A percentile compares a stretch with the other conserved stretches of the same genome.
These are phyloP conservation scores for Pythium periplocum DNA, from an alignment of 352 stramenopile genomes.

Conservation along the genomic window DNA sequence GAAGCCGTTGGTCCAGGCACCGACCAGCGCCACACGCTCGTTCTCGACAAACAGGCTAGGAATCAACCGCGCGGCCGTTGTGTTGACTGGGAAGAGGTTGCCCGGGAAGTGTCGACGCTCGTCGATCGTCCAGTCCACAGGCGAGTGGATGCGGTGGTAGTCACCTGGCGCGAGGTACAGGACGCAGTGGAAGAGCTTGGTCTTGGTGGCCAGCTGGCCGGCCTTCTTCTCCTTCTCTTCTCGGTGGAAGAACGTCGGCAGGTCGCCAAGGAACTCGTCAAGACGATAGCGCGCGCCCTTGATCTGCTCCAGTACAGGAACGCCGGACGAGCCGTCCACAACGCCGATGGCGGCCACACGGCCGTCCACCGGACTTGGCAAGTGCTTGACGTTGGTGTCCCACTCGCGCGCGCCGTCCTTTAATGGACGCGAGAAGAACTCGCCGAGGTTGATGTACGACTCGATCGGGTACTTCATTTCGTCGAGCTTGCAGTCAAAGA, in stretches of 20 bases:
- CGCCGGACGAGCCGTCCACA: constrained; percentile 36
- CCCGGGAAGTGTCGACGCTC: constrained; percentile 80
- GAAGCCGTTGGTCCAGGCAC: constrained; percentile 74
- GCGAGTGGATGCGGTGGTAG: constrained; percentile 86
- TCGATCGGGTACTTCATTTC: constrained; percentile 80
- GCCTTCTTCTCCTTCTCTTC: constrained; percentile 3
- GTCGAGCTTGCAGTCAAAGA: constrained; percentile 80
- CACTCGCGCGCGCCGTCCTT: constrained; percentile 62
- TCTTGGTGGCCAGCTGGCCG: constrained; percentile 25
- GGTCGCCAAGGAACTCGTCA: constrained; percentile 70
- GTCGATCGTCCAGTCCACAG: constrained; percentile 65
- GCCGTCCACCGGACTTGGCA: constrained; percentile 56
- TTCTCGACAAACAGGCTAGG: constrained; percentile 82
- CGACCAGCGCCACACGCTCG: constrained; percentile 69
- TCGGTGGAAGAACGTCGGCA: constrained; percentile 52
- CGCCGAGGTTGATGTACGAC: constrained; percentile 68
- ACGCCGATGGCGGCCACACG: constrained; percentile 49
- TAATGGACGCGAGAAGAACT: constrained; percentile 82
- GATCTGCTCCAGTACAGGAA: constrained; percentile 73
- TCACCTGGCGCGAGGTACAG: constrained; percentile 82
- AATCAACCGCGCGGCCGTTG: constrained; percentile 52
- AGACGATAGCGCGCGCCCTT: constrained; percentile 78
- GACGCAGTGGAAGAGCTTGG: constrained; percentile 72
- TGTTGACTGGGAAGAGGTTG: constrained; percentile 79
- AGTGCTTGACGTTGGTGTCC: constrained; percentile 18